Evolutionary conservation across 768 basidiomycete genomes (phyloP).

Genomic region (Sarcomyxa edulis): DNA sequence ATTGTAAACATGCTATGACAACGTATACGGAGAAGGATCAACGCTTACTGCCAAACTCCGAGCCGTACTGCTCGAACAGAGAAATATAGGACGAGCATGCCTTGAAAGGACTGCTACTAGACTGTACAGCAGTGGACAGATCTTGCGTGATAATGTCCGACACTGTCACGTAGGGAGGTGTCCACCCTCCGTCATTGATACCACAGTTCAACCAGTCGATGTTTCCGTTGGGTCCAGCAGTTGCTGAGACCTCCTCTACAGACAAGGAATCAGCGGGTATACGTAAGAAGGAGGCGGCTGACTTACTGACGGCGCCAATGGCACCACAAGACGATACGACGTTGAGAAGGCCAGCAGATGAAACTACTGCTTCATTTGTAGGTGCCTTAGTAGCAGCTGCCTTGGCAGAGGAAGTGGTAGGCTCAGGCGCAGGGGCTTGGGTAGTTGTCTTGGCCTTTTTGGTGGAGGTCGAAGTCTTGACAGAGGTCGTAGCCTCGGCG

Average conservation of each 20-base stretch:
- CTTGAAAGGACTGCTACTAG: constrained; percentile 48
- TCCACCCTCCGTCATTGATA: constrained; percentile 59
- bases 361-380: background rate
- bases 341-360: constrained; percentile 24
- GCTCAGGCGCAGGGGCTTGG: too few relatives aligned
- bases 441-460: constrained; percentile 1
- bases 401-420: background rate
- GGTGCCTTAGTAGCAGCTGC: background rate
- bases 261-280: background rate
- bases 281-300: background rate
- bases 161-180: constrained; percentile 56
- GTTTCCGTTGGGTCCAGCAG: constrained; percentile 64
- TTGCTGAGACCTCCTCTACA: constrained; percentile 41
- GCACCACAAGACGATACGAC: constrained; percentile 38
- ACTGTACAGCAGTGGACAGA: constrained; percentile 43
- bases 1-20: background rate
- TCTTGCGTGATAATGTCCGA: constrained; percentile 43
- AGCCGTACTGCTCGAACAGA: constrained; percentile 57
- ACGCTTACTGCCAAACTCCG: constrained; percentile 23
- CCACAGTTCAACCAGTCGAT: constrained; percentile 81
- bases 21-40: background rate
- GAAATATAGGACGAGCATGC: constrained; percentile 46
- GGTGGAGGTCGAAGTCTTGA: constrained; percentile 7
- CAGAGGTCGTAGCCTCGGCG: constrained; percentile 5
- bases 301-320: constrained; percentile 45